Percentiles rank a stretch among this genome's conserved stretches.
These are phyloP conservation scores for Eruca vesicaria DNA, from an alignment of 441 rosid genomes.

Conservation along the genomic window DNA sequence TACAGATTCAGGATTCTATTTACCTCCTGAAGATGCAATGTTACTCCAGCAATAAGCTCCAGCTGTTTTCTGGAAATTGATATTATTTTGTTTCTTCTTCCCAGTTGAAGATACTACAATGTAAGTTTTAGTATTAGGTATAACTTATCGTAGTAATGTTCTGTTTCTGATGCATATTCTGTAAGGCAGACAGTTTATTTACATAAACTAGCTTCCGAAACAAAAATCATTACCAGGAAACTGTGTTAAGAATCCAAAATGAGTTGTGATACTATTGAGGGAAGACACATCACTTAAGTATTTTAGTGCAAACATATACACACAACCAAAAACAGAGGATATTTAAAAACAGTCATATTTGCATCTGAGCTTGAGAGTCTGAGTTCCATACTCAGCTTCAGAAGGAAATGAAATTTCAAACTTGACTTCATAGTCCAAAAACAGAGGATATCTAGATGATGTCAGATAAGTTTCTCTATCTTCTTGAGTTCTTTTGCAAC, in stretches of 20 bases:
- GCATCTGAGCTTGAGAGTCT: not conserved
- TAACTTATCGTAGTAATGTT: too few relatives aligned
- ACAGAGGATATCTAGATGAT: not conserved
- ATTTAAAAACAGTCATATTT: not conserved
- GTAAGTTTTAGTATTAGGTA: not conserved
- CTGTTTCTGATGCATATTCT: too few relatives aligned
- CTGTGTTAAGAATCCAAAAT: not conserved
- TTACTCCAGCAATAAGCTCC: slow-evolving; percentile 37
- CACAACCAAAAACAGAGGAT: not conserved
- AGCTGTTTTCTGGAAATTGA: slow-evolving; percentile 14
- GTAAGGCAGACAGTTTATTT: too few relatives aligned
- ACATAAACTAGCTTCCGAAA: too few relatives aligned
- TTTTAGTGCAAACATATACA: not conserved
- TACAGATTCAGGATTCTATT: slow-evolving; percentile 34
- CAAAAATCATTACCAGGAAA: not conserved
- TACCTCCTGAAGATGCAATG: slow-evolving; percentile 35
- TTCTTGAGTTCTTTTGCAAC: slow-evolving; percentile 25
- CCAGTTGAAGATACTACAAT: not conserved
- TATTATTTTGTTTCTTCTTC: slow-evolving; percentile 9
- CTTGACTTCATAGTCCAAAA: not conserved
- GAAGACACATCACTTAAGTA: not conserved
- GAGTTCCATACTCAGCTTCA: not conserved
- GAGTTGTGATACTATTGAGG: not conserved
- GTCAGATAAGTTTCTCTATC: slow-evolving; percentile 21
- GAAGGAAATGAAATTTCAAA: too few relatives aligned